Evolutionary conservation across 768 basidiomycete genomes (phyloP).

Genomic region (Tubosaeta sp.): DNA sequence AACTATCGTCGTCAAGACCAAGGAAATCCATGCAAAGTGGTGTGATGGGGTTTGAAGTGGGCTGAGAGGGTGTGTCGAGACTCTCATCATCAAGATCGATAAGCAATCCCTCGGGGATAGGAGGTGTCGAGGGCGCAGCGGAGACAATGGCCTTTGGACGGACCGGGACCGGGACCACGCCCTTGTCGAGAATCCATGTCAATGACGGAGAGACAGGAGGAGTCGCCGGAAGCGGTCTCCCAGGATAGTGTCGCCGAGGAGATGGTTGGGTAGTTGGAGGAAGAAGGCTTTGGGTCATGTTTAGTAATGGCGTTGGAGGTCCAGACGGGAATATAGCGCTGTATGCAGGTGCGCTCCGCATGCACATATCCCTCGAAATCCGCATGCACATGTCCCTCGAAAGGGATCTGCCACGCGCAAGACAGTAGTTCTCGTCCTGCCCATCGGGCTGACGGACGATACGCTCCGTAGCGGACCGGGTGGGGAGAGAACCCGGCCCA

Average conservation of each 20-base stretch:
- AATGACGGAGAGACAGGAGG: constrained; percentile 30
- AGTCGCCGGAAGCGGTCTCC: constrained; percentile 31
- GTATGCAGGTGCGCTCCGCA: constrained; percentile 33
- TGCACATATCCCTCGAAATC: constrained; percentile 29
- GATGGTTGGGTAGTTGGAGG: constrained; percentile 22
- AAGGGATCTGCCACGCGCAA: constrained; percentile 30
- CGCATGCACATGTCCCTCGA: constrained; percentile 31
- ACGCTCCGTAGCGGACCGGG: constrained; percentile 31
- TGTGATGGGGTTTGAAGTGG: constrained; percentile 3
- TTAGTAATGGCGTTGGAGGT: constrained; percentile 25
- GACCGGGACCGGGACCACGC: constrained; percentile 5
- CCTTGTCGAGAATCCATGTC: constrained; percentile 34
- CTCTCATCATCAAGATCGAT: constrained; percentile 52
- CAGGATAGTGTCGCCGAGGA: constrained; percentile 31
- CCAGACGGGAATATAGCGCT: constrained; percentile 32
- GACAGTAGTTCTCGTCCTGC: constrained; percentile 25
- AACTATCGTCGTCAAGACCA: constrained; percentile 18
- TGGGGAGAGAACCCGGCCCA: constrained; percentile 18
- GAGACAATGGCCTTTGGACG: constrained; percentile 19
- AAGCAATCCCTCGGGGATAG: constrained; percentile 47
- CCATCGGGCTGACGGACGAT: constrained; percentile 26
- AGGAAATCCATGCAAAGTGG: constrained; percentile 24
- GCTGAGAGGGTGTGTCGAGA: constrained; percentile 19
- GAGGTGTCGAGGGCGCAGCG: constrained; percentile 26
- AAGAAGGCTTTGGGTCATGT: constrained; percentile 22